Percentiles rank a stretch among this genome's conserved stretches.
phyloP scores from a whole-genome alignment of 2,329 filamentous ascomycete species.

The Fusarium kyushuense region DNA sequence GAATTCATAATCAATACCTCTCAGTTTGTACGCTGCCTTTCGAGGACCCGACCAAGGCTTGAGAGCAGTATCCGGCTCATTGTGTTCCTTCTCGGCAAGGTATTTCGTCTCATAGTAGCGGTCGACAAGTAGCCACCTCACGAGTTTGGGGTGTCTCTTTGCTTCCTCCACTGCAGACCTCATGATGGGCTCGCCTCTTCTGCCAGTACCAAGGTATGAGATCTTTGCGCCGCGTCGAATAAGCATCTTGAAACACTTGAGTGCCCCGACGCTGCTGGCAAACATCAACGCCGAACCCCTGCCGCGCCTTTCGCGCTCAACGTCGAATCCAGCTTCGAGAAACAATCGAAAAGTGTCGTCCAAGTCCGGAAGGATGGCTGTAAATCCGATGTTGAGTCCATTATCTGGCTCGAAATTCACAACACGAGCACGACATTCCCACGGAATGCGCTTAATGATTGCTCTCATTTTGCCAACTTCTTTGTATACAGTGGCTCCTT shows the following conservation, averaged over 20 bases:
- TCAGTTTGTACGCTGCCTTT: constrained; percentile 22
- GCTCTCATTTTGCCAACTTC: constrained; percentile 10
- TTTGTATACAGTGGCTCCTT: background rate
- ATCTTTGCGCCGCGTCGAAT: constrained; percentile 35
- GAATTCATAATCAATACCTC: background rate
- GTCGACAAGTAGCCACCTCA: constrained; percentile 39
- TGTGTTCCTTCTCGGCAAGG: constrained; percentile 12
- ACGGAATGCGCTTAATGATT: constrained; percentile 36
- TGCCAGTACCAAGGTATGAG: constrained; percentile 24
- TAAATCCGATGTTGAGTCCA: constrained; percentile 4
- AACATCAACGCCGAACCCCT: constrained; percentile 42
- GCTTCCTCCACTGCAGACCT: constrained; percentile 32
- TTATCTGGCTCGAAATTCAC: constrained; percentile 20
- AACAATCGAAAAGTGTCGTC: constrained; percentile 14
- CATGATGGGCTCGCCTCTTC: constrained; percentile 13
- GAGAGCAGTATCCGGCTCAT: background rate
- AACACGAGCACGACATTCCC: constrained; percentile 17
- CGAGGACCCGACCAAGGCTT: constrained; percentile 38
- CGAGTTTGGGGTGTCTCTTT: constrained; percentile 23
- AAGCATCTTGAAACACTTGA: constrained; percentile 36
- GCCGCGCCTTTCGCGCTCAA: constrained; percentile 25
- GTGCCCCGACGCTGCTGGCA: constrained; percentile 31
- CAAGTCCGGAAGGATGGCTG: constrained; percentile 17
- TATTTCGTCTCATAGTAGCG: constrained; percentile 29
- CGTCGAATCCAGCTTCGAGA: constrained; percentile 35